Percentiles rank a stretch among this genome's conserved stretches.
Evolutionary conservation across 2,329 filamentous ascomycete species (phyloP).

Genomic region (Paecilomyces niveus): DNA sequence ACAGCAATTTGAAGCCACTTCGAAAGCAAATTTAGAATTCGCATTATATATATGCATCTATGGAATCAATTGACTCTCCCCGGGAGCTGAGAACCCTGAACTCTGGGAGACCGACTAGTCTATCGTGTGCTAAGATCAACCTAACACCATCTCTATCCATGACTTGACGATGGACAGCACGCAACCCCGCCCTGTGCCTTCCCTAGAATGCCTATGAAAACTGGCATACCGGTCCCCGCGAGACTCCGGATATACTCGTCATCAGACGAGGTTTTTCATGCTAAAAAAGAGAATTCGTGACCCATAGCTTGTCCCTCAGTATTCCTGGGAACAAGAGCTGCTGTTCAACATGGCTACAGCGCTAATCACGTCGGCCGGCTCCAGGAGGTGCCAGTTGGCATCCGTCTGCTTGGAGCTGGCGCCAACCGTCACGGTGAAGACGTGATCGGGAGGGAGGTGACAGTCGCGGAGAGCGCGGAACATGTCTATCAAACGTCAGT

Average conservation of each 20-base stretch:
- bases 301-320: not conserved
- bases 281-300: not conserved
- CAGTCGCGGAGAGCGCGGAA: slow-evolving; percentile 69
- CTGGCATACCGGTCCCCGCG: not conserved
- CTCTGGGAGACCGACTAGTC: not conserved
- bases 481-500: slow-evolving; percentile 48
- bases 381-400: slow-evolving; percentile 81
- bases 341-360: slow-evolving; percentile 49
- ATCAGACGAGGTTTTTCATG: not conserved
- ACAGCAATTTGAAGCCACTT: no score
- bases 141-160: not conserved
- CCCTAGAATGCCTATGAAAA: not conserved
- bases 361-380: slow-evolving; percentile 81
- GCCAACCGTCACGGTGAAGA: slow-evolving; percentile 88
- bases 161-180: not conserved
- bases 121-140: not conserved
- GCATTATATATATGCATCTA: not conserved
- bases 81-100: not conserved
- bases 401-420: slow-evolving; percentile 87
- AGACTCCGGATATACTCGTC: not conserved
- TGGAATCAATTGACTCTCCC: not conserved
- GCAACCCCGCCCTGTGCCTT: not conserved
- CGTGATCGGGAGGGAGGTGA: slow-evolving; percentile 54
- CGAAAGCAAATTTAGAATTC: not conserved
- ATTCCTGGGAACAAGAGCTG: slow-evolving; percentile 1